Conservation (phyloP, 2,329 filamentous ascomycete species). For the Cercospora sojina region DNA sequence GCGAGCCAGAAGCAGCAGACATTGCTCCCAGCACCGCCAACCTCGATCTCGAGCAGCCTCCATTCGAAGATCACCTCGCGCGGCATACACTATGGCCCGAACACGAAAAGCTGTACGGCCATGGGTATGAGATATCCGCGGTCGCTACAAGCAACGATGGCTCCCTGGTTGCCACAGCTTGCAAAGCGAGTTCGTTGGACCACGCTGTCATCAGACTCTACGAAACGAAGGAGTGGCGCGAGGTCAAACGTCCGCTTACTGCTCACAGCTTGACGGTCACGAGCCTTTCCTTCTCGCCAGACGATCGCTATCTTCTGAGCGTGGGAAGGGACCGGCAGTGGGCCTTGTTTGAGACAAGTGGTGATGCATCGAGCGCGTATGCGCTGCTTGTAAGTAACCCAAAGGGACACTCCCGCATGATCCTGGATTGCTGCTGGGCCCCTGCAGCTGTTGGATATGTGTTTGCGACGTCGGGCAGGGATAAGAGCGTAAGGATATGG, state of each 20-base stretch:
- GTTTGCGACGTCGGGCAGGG: constrained; percentile 87
- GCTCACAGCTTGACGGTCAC: constrained; percentile 86
- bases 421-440: constrained; percentile 83
- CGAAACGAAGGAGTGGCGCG: constrained; percentile 82
- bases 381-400: constrained; percentile 63
- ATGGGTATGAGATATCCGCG: constrained; percentile 94
- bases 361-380: constrained; percentile 50
- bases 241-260: constrained; percentile 77
- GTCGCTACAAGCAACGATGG: constrained; percentile 76
- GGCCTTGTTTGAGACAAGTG: constrained; percentile 68
- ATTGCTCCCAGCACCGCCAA: constrained; percentile 59
- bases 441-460: constrained; percentile 48
- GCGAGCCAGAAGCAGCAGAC: constrained; percentile 56
- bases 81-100: constrained; percentile 95
- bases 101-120: constrained; percentile 92
- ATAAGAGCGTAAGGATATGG: constrained; percentile 74
- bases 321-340: constrained; percentile 91
- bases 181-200: constrained; percentile 86
- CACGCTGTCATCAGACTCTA: constrained; percentile 93
- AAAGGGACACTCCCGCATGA: constrained; percentile 90
- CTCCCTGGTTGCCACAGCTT: constrained; percentile 80
- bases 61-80: constrained; percentile 84
- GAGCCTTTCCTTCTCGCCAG: constrained; percentile 72
- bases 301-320: constrained; percentile 75
- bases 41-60: constrained; percentile 69